Conservation (phyloP, 2,329 filamentous ascomycete genomes). For the Aspergillus latus region DNA sequence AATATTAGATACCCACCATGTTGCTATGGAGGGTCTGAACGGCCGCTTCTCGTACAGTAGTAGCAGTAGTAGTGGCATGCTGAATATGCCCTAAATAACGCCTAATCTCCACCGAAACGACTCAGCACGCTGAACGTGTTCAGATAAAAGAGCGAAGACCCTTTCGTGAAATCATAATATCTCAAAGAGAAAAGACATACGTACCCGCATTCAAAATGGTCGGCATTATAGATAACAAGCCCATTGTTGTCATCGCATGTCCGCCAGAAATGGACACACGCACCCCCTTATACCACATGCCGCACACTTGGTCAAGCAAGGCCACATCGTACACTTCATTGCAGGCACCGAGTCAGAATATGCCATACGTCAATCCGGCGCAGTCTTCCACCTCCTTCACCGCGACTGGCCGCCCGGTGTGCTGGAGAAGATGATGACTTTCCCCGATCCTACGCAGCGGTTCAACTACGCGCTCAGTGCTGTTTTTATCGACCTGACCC, state of each 20-base stretch:
- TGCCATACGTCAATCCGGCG: background rate
- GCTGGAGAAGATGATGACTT: background rate
- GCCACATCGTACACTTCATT: conserved; percentile 7
- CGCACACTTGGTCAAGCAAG: background rate
- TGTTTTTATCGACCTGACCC: background rate
- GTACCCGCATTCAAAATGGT: background rate
- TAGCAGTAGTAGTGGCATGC: background rate
- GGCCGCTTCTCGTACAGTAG: no score
- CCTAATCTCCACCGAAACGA: background rate
- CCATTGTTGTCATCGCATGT: conserved; percentile 7
- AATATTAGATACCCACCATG: no score
- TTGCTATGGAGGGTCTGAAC: no score
- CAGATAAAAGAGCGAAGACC: background rate
- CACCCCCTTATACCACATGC: background rate
- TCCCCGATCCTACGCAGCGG: background rate
- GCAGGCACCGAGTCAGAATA: background rate
- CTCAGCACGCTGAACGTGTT: background rate
- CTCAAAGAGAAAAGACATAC: background rate
- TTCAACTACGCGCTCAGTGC: background rate
- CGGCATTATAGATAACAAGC: background rate
- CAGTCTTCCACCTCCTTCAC: background rate
- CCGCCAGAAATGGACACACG: background rate
- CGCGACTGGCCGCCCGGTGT: background rate
- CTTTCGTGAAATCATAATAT: background rate
- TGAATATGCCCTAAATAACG: background rate